These are phyloP conservation scores for Psilocybe sp. DNA, from an alignment of 768 basidiomycete species.

Conservation along the genomic window DNA sequence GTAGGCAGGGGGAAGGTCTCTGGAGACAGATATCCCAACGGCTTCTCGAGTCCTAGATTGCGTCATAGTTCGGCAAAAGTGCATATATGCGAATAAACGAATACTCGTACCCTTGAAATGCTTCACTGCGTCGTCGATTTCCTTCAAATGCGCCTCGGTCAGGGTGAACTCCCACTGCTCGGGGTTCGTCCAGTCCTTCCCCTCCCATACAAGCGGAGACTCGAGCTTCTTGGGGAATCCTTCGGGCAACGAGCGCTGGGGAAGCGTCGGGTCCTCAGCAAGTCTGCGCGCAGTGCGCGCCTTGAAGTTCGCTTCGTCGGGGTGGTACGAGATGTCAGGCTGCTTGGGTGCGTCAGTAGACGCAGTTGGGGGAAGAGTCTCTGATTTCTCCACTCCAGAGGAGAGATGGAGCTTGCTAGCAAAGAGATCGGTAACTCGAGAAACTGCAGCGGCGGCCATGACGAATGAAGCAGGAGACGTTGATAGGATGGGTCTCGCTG, in stretches of 20 bases:
- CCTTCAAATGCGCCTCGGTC: slow-evolving; percentile 26
- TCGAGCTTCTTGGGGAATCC: slow-evolving; percentile 36
- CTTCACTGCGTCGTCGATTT: slow-evolving; percentile 34
- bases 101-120: slow-evolving; percentile 27
- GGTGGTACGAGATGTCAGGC: slow-evolving; percentile 40
- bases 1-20: slow-evolving; percentile 43
- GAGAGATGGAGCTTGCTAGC: background rate
- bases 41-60: slow-evolving; percentile 20
- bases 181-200: slow-evolving; percentile 36
- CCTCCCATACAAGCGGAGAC: slow-evolving; percentile 41
- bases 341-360: slow-evolving; percentile 16
- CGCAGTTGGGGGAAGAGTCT: background rate
- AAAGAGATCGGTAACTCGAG: background rate
- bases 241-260: slow-evolving; percentile 24
- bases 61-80: background rate
- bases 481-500: too few relatives aligned
- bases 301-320: slow-evolving; percentile 34
- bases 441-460: too few relatives aligned
- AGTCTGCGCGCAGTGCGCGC: slow-evolving; percentile 35
- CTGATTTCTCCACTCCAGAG: background rate
- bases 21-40: slow-evolving; percentile 26
- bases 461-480: too few relatives aligned
- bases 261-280: slow-evolving; percentile 30
- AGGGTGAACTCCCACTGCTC: slow-evolving; percentile 38
- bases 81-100: background rate